Evolutionary conservation across 192 early-diverging fungal genomes (phyloP).

Genomic region (Coemansia sp.): DNA sequence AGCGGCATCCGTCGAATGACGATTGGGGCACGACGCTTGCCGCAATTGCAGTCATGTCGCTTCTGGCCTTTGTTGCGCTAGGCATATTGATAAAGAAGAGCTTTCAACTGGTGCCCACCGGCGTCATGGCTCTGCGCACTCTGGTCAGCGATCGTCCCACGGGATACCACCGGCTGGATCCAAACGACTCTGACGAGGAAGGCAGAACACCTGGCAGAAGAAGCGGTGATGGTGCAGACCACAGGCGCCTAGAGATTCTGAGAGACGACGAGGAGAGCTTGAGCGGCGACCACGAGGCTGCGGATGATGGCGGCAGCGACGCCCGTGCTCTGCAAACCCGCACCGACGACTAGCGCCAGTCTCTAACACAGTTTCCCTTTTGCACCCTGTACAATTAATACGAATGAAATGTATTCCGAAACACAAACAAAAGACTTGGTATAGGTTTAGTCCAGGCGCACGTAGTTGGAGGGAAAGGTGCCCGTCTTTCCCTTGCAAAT

Average conservation of each 20-base stretch:
- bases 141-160: slow-evolving; percentile 14
- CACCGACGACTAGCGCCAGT: background rate
- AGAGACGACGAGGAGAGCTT: slow-evolving; percentile 8
- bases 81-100: slow-evolving; percentile 36
- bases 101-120: slow-evolving; percentile 49
- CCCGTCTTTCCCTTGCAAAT: slow-evolving; percentile 61
- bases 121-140: slow-evolving; percentile 40
- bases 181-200: slow-evolving; percentile 17
- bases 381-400: background rate
- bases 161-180: slow-evolving; percentile 25
- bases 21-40: slow-evolving; percentile 47
- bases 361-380: too few species aligned
- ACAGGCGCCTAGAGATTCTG: slow-evolving; percentile 12
- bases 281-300: background rate
- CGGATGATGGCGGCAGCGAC: slow-evolving; percentile 1
- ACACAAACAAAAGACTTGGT: background rate
- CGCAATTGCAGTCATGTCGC: slow-evolving; percentile 40
- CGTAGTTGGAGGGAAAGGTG: slow-evolving; percentile 78
- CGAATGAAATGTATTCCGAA: background rate
- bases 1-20: slow-evolving; percentile 48
- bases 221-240: background rate
- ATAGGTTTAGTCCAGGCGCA: slow-evolving; percentile 27
- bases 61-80: slow-evolving; percentile 33
- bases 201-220: background rate
- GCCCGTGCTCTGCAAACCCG: slow-evolving; percentile 11